phyloP scores from a whole-genome alignment of 768 basidiomycete species.

The Asterophora lycoperdoides region DNA sequence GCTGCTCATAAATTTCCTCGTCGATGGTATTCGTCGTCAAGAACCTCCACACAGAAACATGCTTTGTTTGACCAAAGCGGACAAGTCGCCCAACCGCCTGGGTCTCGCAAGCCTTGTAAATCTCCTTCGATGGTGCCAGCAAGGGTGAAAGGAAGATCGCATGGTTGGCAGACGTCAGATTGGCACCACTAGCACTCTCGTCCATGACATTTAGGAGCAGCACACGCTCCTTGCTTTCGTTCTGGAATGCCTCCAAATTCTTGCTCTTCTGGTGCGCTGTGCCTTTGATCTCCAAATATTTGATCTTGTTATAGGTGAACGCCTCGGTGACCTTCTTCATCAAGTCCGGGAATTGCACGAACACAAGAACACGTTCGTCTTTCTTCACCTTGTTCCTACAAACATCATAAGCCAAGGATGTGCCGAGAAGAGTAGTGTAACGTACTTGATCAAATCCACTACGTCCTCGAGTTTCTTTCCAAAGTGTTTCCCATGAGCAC shows the following conservation, averaged over 20 bases:
- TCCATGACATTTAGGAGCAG: conserved; percentile 90
- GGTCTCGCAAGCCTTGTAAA: conserved; percentile 80
- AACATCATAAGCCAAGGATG: conserved; percentile 7
- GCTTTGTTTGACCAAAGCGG: conserved; percentile 78
- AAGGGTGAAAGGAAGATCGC: conserved; percentile 94
- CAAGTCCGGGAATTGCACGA: conserved; percentile 94
- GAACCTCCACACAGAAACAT: conserved; percentile 80
- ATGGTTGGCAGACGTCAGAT: conserved; percentile 90
- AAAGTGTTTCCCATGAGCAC: conserved; percentile 71
- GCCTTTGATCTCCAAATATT: conserved; percentile 79
- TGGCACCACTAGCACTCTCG: conserved; percentile 91
- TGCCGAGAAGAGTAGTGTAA: conserved; percentile 3
- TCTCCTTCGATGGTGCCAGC: conserved; percentile 74
- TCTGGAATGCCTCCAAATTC: conserved; percentile 83
- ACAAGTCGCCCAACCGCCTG: conserved; percentile 82
- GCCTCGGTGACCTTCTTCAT: conserved; percentile 89
- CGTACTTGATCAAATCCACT: conserved; percentile 71
- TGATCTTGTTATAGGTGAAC: conserved; percentile 63
- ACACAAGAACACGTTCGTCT: conserved; percentile 81
- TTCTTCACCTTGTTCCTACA: conserved; percentile 61
- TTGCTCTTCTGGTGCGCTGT: conserved; percentile 74
- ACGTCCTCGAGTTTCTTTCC: conserved; percentile 81
- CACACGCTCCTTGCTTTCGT: conserved; percentile 70
- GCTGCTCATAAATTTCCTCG: conserved; percentile 70
- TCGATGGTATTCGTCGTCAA: conserved; percentile 87